A percentile compares a stretch with the other conserved stretches of the same genome.
Evolutionary conservation across 805 yeast species (phyloP).

Genomic region (Yamadazyma phyllophila): DNA sequence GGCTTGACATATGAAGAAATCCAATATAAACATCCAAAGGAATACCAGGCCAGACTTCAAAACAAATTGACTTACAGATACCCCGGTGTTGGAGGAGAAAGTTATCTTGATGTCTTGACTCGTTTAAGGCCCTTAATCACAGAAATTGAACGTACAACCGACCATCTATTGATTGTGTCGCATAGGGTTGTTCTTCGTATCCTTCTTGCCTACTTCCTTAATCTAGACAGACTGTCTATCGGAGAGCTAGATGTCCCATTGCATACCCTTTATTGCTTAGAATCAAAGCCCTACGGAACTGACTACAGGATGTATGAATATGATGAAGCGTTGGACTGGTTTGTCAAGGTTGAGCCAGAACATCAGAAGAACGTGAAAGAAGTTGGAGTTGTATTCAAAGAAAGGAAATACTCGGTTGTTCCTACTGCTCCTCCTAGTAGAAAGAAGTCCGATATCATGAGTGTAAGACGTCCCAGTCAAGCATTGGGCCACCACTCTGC

Average conservation of each 20-base stretch:
- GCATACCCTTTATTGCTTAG: slow-evolving; percentile 85
- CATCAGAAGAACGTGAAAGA: slow-evolving; percentile 62
- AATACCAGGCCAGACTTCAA: slow-evolving; percentile 69
- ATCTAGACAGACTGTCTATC: slow-evolving; percentile 72
- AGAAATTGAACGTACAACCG: slow-evolving; percentile 88
- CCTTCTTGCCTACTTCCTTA: slow-evolving; percentile 83
- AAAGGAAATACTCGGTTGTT: slow-evolving; percentile 68
- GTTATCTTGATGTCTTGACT: slow-evolving; percentile 89
- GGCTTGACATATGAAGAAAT: slow-evolving; percentile 92
- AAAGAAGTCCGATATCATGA: slow-evolving; percentile 5
- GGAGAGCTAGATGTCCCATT: slow-evolving; percentile 91
- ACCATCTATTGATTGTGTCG: slow-evolving; percentile 77
- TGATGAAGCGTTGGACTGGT: slow-evolving; percentile 76
- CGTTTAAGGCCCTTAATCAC: slow-evolving; percentile 86
- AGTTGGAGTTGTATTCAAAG: slow-evolving; percentile 67
- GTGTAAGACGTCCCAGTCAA: neutral
- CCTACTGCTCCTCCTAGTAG: slow-evolving; percentile 65
- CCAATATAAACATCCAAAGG: slow-evolving; percentile 67
- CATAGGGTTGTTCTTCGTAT: slow-evolving; percentile 92
- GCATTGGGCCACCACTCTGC: neutral
- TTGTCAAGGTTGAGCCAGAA: slow-evolving; percentile 60
- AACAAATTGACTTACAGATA: slow-evolving; percentile 85
- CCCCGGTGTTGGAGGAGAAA: slow-evolving; percentile 97
- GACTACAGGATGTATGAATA: slow-evolving; percentile 89
- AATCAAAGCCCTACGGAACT: slow-evolving; percentile 93